Base-by-base conservation (phyloP, 1,139 yeast species). In the Geotrichum australiense region DNA sequence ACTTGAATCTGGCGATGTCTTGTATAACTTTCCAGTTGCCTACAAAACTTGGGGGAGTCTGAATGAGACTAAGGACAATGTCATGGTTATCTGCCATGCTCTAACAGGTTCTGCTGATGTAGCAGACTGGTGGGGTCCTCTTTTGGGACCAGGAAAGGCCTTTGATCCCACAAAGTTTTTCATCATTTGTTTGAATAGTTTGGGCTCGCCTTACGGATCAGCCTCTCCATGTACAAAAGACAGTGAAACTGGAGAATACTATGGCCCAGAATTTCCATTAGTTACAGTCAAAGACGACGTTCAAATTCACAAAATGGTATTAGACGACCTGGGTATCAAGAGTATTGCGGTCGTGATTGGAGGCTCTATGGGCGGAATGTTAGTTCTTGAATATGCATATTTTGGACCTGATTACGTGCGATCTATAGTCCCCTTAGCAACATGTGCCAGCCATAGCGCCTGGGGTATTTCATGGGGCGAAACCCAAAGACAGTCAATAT, bases 361-460 rank as follows among this genome's bases (percentile, higher is more conserved):
- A 23, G 98, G 98, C 0, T 89, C 97, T 22, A 91, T 91, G 98
- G 98, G 98, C 28, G 98, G 98, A n/a, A 91, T 91, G 98, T 66
- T 87, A 41, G 89, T 91, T 0, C 65, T 91, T 51, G 98, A 91
- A 60, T 91, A 89, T 45, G 78, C 82, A 2, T 82, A 76, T 56
- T 82, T 75, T 51, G 82, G 85, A n/a, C 64, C 71, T 2, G 73
- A 69, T 3, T 91, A 77, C 56, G 94, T 91, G 15, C 73, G 73
- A 46, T 67, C 76, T 27, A 70, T 85, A 20, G 79, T 91, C 18
- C 94, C 96, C 0, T 66, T 91, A 44, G 98, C 98, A 2, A 89
- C 98, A 0, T 78, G 94, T 32, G 96, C 97, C 0, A 71, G 94
- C 55, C 94, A 91, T 35, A 83, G 94, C 5, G 98, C 98, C 0